Base-by-base conservation (phyloP, 2,329 filamentous ascomycete genomes). In the Pestalotiopsis sp. region DNA sequence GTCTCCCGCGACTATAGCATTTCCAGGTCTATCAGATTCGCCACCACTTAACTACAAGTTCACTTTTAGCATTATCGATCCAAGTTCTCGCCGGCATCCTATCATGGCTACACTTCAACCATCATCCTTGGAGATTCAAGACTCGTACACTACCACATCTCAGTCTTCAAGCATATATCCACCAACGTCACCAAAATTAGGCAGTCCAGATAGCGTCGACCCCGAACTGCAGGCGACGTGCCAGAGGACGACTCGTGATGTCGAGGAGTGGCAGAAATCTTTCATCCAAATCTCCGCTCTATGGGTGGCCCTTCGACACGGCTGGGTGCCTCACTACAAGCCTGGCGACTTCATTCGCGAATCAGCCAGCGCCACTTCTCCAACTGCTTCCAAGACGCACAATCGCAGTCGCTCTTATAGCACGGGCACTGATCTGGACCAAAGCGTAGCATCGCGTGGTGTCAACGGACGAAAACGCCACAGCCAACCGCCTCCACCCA, bases 1-100 rank as follows among this genome's bases (percentile, higher is more conserved):
- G 17, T 69, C 68, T 9, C 65, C 64, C 73, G 3, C 66, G 70
- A 68, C 61, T 45, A 20, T 49, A 12, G 20, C 61, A 14, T 64
- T 64, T 52, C 25, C 71, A 17, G 70, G 71, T 6, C 70, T 77
- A 3, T 70, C 31, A 41, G n/a, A 27, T 13, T 61, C 77, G 3
- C 72, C 74, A 0, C 72, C 79, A 2, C 70, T 75, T 1, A 87
- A 88, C 61, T 82, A 80, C 68, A 90, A 88, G 76, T 95, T 91
- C 82, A 93, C 89, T 9, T 95, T 95, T 77, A 94, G 91, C 80
- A 88, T 93, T 70, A 90, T 95, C 74, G 88, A 92, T 73, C 88
- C 92, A 0, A 86, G 87, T 61, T 88, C 87, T 9, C 85, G 91
- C 41, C 88, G 91, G 13, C 93, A 95, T 75, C 92, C 93, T 4